These are phyloP conservation scores for Polytrichum formosum DNA, from an alignment of 225 moss, liverwort and hornwort species.

Conservation along the genomic window DNA sequence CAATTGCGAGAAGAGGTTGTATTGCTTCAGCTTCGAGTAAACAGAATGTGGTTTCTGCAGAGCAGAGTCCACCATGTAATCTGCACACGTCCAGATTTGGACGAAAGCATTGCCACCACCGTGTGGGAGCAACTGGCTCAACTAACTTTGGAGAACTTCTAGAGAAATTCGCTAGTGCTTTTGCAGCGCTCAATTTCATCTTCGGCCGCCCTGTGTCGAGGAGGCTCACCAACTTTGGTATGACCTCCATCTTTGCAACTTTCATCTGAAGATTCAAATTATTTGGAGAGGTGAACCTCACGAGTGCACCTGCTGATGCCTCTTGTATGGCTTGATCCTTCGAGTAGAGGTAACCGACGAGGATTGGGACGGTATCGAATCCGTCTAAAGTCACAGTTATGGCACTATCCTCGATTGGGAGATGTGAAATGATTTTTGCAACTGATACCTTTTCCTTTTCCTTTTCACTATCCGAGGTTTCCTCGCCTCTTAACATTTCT, in stretches of 20 bases:
- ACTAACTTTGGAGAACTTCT: conserved; percentile 39
- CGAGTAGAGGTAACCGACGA: conserved; percentile 43
- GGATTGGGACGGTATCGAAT: conserved; percentile 38
- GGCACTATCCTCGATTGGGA: conserved; percentile 49
- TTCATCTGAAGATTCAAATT: conserved; percentile 41
- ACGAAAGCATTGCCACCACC: conserved; percentile 55
- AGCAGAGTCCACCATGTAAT: conserved; percentile 62
- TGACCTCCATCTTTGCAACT: conserved; percentile 54
- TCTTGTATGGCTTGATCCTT: conserved; percentile 43
- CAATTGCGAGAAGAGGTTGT: conserved; percentile 45
- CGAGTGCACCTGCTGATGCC: conserved; percentile 61
- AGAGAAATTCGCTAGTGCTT: conserved; percentile 69
- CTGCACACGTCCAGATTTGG: conserved; percentile 32
- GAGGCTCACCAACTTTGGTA: conserved; percentile 43
- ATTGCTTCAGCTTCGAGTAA: conserved; percentile 60
- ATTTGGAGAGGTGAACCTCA: conserved; percentile 59
- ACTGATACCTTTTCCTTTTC: conserved; percentile 51
- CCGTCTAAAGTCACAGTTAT: conserved; percentile 38
- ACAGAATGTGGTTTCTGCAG: conserved; percentile 61
- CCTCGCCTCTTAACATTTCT: conserved; percentile 38
- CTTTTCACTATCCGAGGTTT: conserved; percentile 32
- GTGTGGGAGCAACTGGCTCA: conserved; percentile 28
- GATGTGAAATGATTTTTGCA: conserved; percentile 61
- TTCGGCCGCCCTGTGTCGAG: conserved; percentile 51
- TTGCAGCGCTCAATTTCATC: conserved; percentile 51